A percentile compares a stretch with the other conserved stretches of the same genome.
Conservation (phyloP, 2,329 filamentous ascomycete species). For the Scytalidium sp. region DNA sequence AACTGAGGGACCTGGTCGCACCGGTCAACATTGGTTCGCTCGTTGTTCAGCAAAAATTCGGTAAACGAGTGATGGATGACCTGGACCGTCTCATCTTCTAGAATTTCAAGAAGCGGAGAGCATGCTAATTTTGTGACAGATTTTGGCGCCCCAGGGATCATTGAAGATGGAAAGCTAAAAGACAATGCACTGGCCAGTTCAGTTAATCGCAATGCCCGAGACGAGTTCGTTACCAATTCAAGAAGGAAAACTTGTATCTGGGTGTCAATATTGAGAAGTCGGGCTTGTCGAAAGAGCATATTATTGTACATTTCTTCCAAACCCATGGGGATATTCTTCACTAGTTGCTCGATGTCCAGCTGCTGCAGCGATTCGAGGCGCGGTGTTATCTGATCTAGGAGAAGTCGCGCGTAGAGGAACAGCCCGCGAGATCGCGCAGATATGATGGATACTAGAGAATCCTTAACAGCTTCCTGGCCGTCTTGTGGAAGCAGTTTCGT, state of each 20-base stretch:
- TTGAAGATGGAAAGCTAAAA: conserved; percentile 4
- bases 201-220: conserved; percentile 16
- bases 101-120: conserved; percentile 39
- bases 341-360: conserved; percentile 6
- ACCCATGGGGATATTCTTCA: conserved; percentile 4
- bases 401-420: conserved; percentile 19
- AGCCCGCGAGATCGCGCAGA: conserved; percentile 14
- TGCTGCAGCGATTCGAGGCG: conserved; percentile 3
- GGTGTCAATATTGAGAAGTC: conserved; percentile 7
- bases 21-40: not conserved
- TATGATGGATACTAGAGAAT: conserved; percentile 7
- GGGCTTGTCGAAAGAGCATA: conserved; percentile 11
- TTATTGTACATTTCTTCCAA: conserved; percentile 24
- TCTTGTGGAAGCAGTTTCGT: conserved; percentile 4
- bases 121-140: conserved; percentile 20
- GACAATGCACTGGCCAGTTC: conserved; percentile 9
- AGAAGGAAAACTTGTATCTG: conserved; percentile 17
- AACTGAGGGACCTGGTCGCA: conserved; percentile 2
- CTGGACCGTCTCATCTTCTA: conserved; percentile 40
- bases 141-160: conserved; percentile 3
- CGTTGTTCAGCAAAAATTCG: conserved; percentile 36
- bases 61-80: conserved; percentile 48
- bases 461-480: conserved; percentile 1
- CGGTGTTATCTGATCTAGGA: conserved; percentile 19
- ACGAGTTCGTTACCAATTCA: conserved; percentile 18